A percentile compares a stretch with the other conserved stretches of the same genome.
Evolutionary conservation across 257 asterid species (phyloP).

Genomic region (Nicotiana noctiflora): DNA sequence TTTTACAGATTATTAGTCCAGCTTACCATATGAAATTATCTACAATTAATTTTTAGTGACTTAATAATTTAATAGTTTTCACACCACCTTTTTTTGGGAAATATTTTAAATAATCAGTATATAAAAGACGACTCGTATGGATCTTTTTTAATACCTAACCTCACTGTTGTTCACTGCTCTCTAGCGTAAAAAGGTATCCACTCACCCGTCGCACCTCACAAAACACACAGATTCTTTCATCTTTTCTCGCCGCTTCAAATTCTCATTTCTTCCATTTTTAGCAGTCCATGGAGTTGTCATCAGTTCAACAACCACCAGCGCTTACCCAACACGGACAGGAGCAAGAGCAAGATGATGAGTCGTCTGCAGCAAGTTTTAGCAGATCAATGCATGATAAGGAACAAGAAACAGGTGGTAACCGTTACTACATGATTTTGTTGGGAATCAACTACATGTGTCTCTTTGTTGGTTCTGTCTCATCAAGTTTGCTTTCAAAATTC

Average conservation of each 20-base stretch:
- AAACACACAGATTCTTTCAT: not conserved
- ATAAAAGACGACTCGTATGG: not conserved
- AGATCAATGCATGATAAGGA: not conserved
- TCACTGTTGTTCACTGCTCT: not conserved
- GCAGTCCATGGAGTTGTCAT: constrained; percentile 3
- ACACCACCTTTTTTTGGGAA: too few relatives aligned
- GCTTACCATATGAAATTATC: too few relatives aligned
- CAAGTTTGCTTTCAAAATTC: constrained; percentile 49
- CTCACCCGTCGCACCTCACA: not conserved
- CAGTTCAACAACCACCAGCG: not conserved
- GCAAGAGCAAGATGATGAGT: not conserved
- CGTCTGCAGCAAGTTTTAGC: not conserved
- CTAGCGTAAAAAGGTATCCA: not conserved
- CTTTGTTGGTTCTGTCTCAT: constrained; percentile 48
- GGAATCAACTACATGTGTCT: constrained; percentile 34
- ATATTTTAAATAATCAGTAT: too few relatives aligned
- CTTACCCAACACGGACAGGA: not conserved
- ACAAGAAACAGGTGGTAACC: constrained; percentile 12
- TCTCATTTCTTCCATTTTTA: not conserved
- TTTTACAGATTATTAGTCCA: too few relatives aligned
- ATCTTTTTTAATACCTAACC: not conserved
- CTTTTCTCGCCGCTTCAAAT: constrained; percentile 8
- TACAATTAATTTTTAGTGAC: too few relatives aligned
- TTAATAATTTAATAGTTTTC: too few relatives aligned
- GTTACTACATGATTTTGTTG: constrained; percentile 30